phyloP scores from a whole-genome alignment of 1,284 basidiomycete species.

The Tremellales sp. region DNA sequence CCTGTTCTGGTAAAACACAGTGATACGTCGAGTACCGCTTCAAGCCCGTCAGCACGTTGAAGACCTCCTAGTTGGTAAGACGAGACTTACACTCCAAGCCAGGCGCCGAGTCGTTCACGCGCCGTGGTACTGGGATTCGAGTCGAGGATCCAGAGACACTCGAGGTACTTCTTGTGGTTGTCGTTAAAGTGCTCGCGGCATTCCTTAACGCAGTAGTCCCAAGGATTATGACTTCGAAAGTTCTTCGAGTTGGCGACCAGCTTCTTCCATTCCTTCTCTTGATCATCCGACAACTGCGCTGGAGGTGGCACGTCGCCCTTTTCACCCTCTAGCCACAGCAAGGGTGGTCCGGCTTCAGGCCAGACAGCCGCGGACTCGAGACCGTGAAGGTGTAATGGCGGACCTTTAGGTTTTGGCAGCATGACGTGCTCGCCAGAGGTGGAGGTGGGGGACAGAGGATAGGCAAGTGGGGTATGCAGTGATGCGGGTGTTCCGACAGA shows the following conservation, averaged over 20 bases:
- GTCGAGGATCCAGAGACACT: constrained; percentile 20
- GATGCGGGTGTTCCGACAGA: not conserved
- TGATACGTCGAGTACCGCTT: not conserved
- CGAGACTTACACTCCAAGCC: constrained; percentile 23
- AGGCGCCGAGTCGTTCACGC: constrained; percentile 21
- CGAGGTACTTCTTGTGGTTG: constrained; percentile 18
- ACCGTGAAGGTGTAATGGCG: not conserved
- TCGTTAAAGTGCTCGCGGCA: constrained; percentile 16
- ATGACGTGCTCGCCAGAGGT: not conserved
- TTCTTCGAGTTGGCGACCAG: not conserved
- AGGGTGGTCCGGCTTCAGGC: not conserved
- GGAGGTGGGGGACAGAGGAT: not conserved
- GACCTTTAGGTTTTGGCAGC: not conserved
- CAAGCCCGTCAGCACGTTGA: not conserved
- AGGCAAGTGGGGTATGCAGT: not conserved
- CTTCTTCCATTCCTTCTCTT: not conserved
- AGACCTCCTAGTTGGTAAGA: constrained; percentile 8
- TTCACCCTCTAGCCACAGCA: not conserved
- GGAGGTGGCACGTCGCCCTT: not conserved
- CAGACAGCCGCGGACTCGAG: not conserved
- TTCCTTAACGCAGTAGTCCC: constrained; percentile 21
- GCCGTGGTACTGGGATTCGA: constrained; percentile 22
- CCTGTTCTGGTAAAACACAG: constrained; percentile 20
- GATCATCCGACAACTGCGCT: not conserved
- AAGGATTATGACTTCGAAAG: constrained; percentile 16